Conservation (phyloP, 257 asterid species). For the Fraxinus quadrangulata region DNA sequence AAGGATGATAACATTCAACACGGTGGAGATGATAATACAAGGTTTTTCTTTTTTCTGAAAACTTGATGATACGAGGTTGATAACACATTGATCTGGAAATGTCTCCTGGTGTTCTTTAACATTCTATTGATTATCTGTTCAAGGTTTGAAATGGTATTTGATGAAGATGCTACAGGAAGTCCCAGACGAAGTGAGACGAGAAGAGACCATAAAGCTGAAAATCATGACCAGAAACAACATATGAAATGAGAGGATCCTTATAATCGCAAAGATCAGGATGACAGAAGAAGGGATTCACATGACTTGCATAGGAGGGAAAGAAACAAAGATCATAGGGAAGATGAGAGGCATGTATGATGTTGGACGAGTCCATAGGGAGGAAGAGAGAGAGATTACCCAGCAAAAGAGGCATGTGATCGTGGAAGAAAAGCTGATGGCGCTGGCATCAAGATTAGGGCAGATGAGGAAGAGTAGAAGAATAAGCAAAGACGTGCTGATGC, state of each 20-base stretch:
- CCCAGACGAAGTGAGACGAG: conserved; percentile 52
- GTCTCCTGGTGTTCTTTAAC: conserved; percentile 22
- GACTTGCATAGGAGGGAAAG: conserved; percentile 35
- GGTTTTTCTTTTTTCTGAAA: conserved; percentile 27
- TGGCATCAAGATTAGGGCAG: conserved; percentile 35
- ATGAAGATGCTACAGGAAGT: conserved; percentile 62
- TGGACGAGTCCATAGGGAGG: conserved; percentile 40
- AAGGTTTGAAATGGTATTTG: conserved; percentile 97
- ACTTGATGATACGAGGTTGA: conserved; percentile 57
- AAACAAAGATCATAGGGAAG: conserved; percentile 38
- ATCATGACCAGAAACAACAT: conserved; percentile 34
- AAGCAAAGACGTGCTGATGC: conserved; percentile 34
- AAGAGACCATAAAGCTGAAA: conserved; percentile 47
- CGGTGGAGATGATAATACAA: conserved; percentile 69
- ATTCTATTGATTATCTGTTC: conserved; percentile 5
- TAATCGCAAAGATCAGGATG: conserved; percentile 39
- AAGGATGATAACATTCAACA: conserved; percentile 76
- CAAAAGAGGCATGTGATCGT: conserved; percentile 33
- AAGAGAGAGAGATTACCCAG: conserved; percentile 47
- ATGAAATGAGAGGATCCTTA: conserved; percentile 32
- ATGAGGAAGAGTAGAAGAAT: conserved; percentile 43
- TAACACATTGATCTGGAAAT: conserved; percentile 11
- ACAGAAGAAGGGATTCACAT: conserved; percentile 47
- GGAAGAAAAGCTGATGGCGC: conserved; percentile 37
- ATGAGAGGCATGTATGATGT: conserved; percentile 32